Conservation (phyloP, 768 basidiomycete genomes). For the Phanerochaete carnosa region DNA sequence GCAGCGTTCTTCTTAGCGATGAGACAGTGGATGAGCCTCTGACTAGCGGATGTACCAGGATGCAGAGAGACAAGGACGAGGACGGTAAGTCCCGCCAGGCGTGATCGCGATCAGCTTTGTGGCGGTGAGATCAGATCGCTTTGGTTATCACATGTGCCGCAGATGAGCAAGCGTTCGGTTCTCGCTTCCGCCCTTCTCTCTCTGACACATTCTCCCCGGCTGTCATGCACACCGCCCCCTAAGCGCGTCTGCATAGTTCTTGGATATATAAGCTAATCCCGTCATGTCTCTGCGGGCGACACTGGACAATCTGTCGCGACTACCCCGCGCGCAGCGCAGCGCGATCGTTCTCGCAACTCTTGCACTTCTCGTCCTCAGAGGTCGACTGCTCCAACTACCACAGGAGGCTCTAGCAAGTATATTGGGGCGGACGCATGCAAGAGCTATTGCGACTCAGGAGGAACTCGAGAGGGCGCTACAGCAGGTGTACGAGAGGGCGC, state of each 20-base stretch:
- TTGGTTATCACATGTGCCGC: conserved; percentile 1
- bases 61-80: not conserved
- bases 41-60: no score
- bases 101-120: conserved; percentile 2
- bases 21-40: no score
- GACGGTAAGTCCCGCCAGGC: not conserved
- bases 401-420: not conserved
- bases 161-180: not conserved
- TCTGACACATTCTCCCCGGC: not conserved
- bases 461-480: conserved; percentile 50
- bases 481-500: conserved; percentile 58
- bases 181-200: not conserved
- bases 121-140: not conserved
- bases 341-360: not conserved
- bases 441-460: conserved; percentile 21
- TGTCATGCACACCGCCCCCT: not conserved
- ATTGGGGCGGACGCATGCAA: not conserved
- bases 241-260: not conserved
- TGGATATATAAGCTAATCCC: not conserved
- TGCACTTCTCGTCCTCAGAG: conserved; percentile 7
- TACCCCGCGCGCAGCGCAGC: conserved; percentile 1
- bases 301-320: not conserved
- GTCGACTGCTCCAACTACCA: conserved; percentile 6
- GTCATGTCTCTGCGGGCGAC: not conserved
- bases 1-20: no score